phyloP scores from a whole-genome alignment of 257 asterid genomes.

The Sherardia arvensis region DNA sequence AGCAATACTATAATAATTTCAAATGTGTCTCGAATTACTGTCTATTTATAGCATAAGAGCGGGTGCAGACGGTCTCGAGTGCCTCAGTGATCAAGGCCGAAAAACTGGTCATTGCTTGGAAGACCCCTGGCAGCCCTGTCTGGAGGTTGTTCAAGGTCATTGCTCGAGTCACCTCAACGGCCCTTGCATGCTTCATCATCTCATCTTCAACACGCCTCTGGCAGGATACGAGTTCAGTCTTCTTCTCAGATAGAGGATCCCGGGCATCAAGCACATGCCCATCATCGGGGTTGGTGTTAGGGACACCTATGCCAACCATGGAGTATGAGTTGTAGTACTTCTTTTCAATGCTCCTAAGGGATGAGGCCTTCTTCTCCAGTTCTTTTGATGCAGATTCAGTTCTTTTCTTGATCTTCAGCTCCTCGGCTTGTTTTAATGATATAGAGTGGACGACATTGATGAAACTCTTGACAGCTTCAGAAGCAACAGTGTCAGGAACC shows the following conservation, averaged over 20 bases:
- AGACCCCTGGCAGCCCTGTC: slow-evolving; percentile 94
- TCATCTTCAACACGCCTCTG: slow-evolving; percentile 94
- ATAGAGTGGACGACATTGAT: slow-evolving; percentile 81
- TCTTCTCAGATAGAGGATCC: slow-evolving; percentile 88
- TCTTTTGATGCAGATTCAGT: slow-evolving; percentile 67
- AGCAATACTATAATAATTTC: slow-evolving; percentile 9
- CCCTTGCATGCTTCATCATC: slow-evolving; percentile 64
- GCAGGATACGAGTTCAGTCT: slow-evolving; percentile 70
- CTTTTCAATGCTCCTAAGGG: slow-evolving; percentile 73
- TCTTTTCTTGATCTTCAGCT: slow-evolving; percentile 71
- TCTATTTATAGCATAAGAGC: slow-evolving; percentile 64
- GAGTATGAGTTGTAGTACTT: slow-evolving; percentile 79
- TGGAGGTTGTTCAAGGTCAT: slow-evolving; percentile 88
- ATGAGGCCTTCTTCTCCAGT: slow-evolving; percentile 80
- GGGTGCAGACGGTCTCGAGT: slow-evolving; percentile 66
- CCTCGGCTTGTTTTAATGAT: slow-evolving; percentile 65
- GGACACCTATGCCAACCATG: slow-evolving; percentile 72
- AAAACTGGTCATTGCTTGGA: slow-evolving; percentile 95
- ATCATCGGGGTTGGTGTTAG: slow-evolving; percentile 51
- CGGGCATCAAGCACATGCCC: slow-evolving; percentile 65
- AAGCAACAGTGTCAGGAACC: slow-evolving; percentile 86
- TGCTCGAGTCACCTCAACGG: slow-evolving; percentile 87
- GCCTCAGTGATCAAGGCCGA: slow-evolving; percentile 72
- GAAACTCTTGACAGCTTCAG: slow-evolving; percentile 95
- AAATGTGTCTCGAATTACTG: not conserved